phyloP scores from a whole-genome alignment of 306 rosid species.

The Abrus precatorius region DNA sequence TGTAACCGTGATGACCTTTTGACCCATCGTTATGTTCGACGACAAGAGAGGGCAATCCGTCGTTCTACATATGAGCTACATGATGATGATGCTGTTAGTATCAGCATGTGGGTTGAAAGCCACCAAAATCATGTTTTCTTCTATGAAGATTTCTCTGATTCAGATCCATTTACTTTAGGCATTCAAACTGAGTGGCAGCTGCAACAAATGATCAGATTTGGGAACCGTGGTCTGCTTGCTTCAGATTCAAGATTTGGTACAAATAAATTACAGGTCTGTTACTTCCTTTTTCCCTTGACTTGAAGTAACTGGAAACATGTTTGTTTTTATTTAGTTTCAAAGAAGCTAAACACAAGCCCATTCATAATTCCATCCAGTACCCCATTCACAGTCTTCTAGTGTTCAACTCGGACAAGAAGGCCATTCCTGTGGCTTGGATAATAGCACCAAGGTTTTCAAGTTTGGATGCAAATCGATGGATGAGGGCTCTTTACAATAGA shows the following conservation, averaged over 20 bases:
- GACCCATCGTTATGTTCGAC: conserved; percentile 84
- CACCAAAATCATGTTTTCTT: conserved; percentile 80
- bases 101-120: conserved; percentile 83
- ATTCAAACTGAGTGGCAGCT: conserved; percentile 98
- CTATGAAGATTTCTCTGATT: conserved; percentile 83
- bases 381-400: conserved; percentile 90
- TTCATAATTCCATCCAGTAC: conserved; percentile 66
- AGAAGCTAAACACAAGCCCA: conserved; percentile 50
- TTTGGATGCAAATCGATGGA: conserved; percentile 83
- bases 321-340: conserved; percentile 33
- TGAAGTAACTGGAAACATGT: conserved; percentile 31
- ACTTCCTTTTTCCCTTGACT: conserved; percentile 21
- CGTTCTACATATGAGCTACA: conserved; percentile 82
- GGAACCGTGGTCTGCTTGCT: conserved; percentile 77
- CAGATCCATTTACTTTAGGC: conserved; percentile 77
- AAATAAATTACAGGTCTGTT: conserved; percentile 86
- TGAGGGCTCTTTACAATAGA: conserved; percentile 92
- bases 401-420: conserved; percentile 89
- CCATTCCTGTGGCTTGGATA: conserved; percentile 95
- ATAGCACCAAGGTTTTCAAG: conserved; percentile 73
- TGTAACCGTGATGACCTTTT: conserved; percentile 91
- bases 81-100: conserved; percentile 78
- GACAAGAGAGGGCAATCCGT: conserved; percentile 91
- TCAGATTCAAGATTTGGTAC: conserved; percentile 95
- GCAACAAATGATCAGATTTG: conserved; percentile 93